Evolutionary conservation across 495 filamentous ascomycete genomes (phyloP), one percentile per base, ranked within the genome.

Genomic region (Hypomontagnella submonticulosa): DNA sequence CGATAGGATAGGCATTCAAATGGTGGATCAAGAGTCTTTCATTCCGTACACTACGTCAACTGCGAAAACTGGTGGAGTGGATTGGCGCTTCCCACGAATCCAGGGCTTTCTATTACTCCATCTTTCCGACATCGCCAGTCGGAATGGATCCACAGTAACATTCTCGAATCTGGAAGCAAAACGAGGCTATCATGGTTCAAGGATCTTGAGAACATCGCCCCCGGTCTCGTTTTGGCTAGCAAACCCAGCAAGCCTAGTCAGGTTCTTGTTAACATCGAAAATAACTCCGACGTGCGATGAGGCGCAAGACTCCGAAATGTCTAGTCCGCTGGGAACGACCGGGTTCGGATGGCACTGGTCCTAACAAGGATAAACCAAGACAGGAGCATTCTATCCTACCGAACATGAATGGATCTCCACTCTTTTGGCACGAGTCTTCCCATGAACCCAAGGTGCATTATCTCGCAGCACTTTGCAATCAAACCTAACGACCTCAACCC

Each of bases 111-210:
- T 23, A 67, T 61, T 67, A 62, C 64, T 59, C 58, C 41, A 62
- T 52, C 40, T 12, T 58, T 53, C 64, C 64, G 64, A 67, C 58
- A 62, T 67, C 64, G 64, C 64, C 53, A 58, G 23, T 62, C 47
- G 5, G 49, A 30, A 4, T 36, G n/a, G 64, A 41, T 60, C 64
- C 64, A 58, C 54, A 47, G 9, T 53, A 33, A 18, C 27, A 30
- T 62, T 62, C 64, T 62, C 33, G 64, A 61, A 52, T 41, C 30
- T 60, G 13, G 40, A 57, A 53, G 36, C 33, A 32, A 37, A 44
- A 57, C 57, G 46, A 48, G 8, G 32, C 44, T 44, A 37, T 41
- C 52, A 46, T 57, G 43, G 32, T 36, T 37, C 32, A 19, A 32
- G 16, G 52, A 33, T 41, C 34, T 47, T 61, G 57, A 34, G 46